Percentiles rank a stretch among this genome's conserved stretches.
These are phyloP conservation scores for Leucocoprinus sp. DNA, from an alignment of 768 basidiomycete species.

Conservation along the genomic window DNA sequence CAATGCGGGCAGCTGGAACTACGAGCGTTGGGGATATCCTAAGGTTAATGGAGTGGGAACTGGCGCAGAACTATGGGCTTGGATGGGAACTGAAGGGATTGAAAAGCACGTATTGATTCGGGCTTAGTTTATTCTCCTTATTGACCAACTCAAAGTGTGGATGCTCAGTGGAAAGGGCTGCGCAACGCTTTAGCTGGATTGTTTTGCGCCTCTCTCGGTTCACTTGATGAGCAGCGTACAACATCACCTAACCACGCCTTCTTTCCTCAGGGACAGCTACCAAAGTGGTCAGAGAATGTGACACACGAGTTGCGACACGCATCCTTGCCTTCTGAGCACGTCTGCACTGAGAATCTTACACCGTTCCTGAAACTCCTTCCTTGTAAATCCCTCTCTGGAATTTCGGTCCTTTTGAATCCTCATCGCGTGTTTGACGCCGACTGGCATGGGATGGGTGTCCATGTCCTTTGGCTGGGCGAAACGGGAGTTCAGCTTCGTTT, in stretches of 20 bases:
- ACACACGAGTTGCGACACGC: slow-evolving; percentile 65
- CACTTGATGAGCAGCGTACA: slow-evolving; percentile 67
- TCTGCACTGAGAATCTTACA: slow-evolving; percentile 97
- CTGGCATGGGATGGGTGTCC: slow-evolving; percentile 84
- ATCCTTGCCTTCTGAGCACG: slow-evolving; percentile 70
- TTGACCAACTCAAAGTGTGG: slow-evolving; percentile 38
- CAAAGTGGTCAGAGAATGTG: slow-evolving; percentile 28
- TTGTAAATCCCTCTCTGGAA: slow-evolving; percentile 82
- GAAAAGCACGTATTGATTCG: slow-evolving; percentile 41
- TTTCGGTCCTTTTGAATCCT: slow-evolving; percentile 76
- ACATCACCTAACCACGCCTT: slow-evolving; percentile 58
- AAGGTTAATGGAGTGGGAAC: slow-evolving; percentile 68
- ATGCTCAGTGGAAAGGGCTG: slow-evolving; percentile 75
- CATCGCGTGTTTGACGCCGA: slow-evolving; percentile 83
- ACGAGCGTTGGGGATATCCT: slow-evolving; percentile 76
- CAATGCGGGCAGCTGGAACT: slow-evolving; percentile 91
- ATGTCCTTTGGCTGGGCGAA: slow-evolving; percentile 55
- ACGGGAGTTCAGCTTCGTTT: slow-evolving; percentile 58
- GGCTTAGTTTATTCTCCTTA: not conserved
- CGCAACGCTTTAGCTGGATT: slow-evolving; percentile 87
- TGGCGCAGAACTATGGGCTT: slow-evolving; percentile 87
- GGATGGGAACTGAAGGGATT: slow-evolving; percentile 66
- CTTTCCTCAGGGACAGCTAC: slow-evolving; percentile 50
- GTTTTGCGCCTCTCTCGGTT: slow-evolving; percentile 88
- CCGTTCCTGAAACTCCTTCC: slow-evolving; percentile 94